Base-by-base conservation (phyloP, 2,329 filamentous ascomycete genomes). In the Aspergillus terreus region DNA sequence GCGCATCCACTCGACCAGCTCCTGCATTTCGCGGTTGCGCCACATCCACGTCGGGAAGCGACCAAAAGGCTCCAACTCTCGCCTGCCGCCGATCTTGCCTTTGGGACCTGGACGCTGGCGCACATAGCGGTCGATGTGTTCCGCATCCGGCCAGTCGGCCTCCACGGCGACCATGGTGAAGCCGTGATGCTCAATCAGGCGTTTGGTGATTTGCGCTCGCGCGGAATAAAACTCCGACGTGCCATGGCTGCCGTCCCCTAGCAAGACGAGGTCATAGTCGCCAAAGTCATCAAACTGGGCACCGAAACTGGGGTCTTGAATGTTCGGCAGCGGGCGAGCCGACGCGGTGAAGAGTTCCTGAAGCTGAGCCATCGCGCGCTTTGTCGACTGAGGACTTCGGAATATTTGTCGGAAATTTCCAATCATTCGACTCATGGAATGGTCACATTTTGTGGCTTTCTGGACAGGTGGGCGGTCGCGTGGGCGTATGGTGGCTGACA, bases 1-100 rank as follows among this genome's bases (percentile, higher is more conserved):
- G 5, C 77, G 71, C 63, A 81, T 68, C 78, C 78, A 82, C 58
- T 80, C 75, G 10, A 77, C 71, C 44, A 81, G 75, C 2, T 71
- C 70, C 50, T 79, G 75, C 56, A 79, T 73, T 56, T 81, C 79
- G 12, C 65, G 63, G 53, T 81, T 81, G 10, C 78, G 71, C 78
- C 78, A 81, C 78, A 81, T 81, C 78, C 78, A 81, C 3, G 73
- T 77, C 12, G 78, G 78, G 44, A 81, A 81, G 23, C 78, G 70
- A 36, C 75, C 67, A 58, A 81, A 81, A 5, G 72, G 68, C 35
- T 71, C 69, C 11, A 71, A 62, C 5, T 63, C 58, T 12, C 57
- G 59, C 2, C 47, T 51, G 19, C 62, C 63, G 21, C 64, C 61
- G 40, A 73, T 56, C 35, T 63, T 53, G 30, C 64, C 63, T 55